Conservation (phyloP, 208 protist genomes). For the Naegleria lovaniensis region DNA sequence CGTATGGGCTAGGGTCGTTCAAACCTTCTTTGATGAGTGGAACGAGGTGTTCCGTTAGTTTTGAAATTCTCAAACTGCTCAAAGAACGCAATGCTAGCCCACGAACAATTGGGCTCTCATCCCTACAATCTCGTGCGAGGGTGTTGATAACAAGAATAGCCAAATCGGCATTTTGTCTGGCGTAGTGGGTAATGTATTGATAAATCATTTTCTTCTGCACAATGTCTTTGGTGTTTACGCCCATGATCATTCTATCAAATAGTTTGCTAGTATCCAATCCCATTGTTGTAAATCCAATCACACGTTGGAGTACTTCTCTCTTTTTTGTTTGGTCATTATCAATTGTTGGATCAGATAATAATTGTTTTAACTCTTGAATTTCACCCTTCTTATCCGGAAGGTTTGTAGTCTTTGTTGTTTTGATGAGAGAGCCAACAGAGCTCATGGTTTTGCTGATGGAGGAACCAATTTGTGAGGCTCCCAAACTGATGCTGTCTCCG, state of each 20-base stretch:
- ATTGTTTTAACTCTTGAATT: constrained; percentile 51
- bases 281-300: constrained; percentile 89
- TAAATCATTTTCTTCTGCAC: constrained; percentile 95
- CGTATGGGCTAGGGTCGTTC: constrained; percentile 75
- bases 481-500: not conserved
- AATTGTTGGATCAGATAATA: constrained; percentile 39
- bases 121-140: constrained; percentile 79
- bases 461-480: not conserved
- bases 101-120: constrained; percentile 83
- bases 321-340: constrained; percentile 51
- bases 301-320: constrained; percentile 68
- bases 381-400: constrained; percentile 53
- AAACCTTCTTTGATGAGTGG: constrained; percentile 62
- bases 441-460: not conserved
- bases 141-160: constrained; percentile 90
- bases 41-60: constrained; percentile 69
- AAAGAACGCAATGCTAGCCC: constrained; percentile 85
- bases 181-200: constrained; percentile 85
- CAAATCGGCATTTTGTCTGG: constrained; percentile 73
- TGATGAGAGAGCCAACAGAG: not conserved
- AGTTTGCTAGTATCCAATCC: constrained; percentile 85
- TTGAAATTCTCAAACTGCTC: constrained; percentile 55
- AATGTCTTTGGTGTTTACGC: constrained; percentile 72
- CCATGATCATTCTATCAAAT: constrained; percentile 79
- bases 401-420: not conserved